Evolutionary conservation across 1,139 yeast genomes (phyloP), one percentile per base, ranked within the genome.

Genomic region (Pichia sp.): DNA sequence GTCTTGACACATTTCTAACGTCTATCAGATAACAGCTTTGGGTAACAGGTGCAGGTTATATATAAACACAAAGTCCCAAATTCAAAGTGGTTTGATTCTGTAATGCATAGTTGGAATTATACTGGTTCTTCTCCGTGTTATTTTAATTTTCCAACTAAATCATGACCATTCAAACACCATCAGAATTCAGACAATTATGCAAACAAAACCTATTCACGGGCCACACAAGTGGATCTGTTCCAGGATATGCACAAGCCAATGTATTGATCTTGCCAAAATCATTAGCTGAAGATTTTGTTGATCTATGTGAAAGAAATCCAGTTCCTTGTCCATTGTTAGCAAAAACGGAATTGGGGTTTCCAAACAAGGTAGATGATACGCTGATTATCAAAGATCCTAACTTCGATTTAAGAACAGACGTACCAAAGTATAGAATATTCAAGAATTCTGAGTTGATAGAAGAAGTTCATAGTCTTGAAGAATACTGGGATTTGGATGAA

Each of bases 171-270:
- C n/a, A 9, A 31, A 36, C 41, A 7, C 44, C 44, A 21, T 15
- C 39, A 12, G 39, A 38, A 4, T 44, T 44, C 6, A 38, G 47
- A 35, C 18, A 35, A 9, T 18, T 39, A 19, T 44, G 44, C 28
- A 39, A 34, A 11, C 15, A 30, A n/a, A 21, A 11, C 9, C 19
- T 19, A 12, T 28, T 39, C 15, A 30, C 36, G 3, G n/a, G 17
- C 4, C 38, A 44, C 19, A 34, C 40, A 10, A 44, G 47, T 39
- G 47, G 47, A 5, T 34, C 14, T 39, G 20, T 35, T 4, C 33
- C 47, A 8, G 47, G 47, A 2, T 39, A 34, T 38, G 43, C 47
- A n/a, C 47, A 44, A 18, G 47, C 47, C 11, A 44, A 44, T 17
- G 34, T 44, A 5, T 18, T 44, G 10, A 24, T 44, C 4, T 34